A percentile compares a stretch with the other conserved stretches of the same genome.
These are phyloP conservation scores for Neurospora sp. DNA, from an alignment of 495 filamentous ascomycete genomes.

Conservation along the genomic window DNA sequence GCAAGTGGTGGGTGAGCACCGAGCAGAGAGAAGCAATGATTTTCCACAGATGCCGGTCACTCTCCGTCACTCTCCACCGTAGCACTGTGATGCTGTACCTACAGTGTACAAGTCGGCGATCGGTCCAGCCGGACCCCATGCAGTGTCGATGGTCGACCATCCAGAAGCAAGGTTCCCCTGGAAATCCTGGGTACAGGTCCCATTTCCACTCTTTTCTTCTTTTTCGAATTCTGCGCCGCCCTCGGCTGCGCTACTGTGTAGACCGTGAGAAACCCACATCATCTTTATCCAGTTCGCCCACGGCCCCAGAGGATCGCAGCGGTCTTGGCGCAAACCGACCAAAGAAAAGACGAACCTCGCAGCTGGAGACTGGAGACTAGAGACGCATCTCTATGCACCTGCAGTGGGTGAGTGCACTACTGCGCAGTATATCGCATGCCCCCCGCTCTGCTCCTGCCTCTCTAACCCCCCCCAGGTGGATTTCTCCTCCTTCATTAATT, in stretches of 20 bases:
- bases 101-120: neutral
- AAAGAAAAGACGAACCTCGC: neutral
- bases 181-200: neutral
- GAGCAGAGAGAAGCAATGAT: neutral
- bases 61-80: neutral
- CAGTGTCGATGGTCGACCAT: neutral
- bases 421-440: neutral
- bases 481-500: neutral
- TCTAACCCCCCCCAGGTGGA: neutral
- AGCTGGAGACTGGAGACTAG: neutral
- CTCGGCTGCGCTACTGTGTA: neutral
- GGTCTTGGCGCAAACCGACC: neutral
- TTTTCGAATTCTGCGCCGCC: neutral
- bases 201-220: neutral
- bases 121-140: neutral
- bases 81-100: neutral
- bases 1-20: neutral
- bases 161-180: neutral
- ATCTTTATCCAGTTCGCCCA: neutral
- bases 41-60: neutral
- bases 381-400: neutral
- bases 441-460: neutral
- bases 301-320: neutral
- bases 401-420: neutral
- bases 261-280: neutral